Evolutionary conservation across 192 early-diverging fungal species (phyloP).

Genomic region (Mortierella antarctica): DNA sequence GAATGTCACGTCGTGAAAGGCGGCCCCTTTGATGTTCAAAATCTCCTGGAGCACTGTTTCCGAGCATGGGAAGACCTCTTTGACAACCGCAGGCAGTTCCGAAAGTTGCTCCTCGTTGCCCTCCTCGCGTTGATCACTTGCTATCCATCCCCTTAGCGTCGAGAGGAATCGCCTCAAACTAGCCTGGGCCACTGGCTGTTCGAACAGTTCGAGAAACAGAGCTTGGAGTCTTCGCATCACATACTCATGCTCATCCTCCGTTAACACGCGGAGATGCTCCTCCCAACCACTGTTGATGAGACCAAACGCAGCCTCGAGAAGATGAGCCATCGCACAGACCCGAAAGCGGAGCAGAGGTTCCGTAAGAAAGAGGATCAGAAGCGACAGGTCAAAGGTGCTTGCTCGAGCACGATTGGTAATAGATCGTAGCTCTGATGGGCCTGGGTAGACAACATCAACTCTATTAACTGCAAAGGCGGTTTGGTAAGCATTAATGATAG

Average conservation of each 20-base stretch:
- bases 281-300: constrained; percentile 8
- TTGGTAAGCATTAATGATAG: not conserved
- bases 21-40: constrained; percentile 5
- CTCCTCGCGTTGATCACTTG: not conserved
- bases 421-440: constrained; percentile 7
- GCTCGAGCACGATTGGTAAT: constrained; percentile 1
- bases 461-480: constrained; percentile 7
- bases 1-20: not conserved
- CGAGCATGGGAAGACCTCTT: constrained; percentile 14
- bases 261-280: constrained; percentile 18
- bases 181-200: not conserved
- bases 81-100: constrained; percentile 7
- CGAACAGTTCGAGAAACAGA: constrained; percentile 22
- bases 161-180: constrained; percentile 11
- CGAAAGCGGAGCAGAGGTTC: constrained; percentile 26
- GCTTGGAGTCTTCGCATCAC: constrained; percentile 19
- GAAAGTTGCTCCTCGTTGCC: not conserved
- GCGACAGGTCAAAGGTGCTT: not conserved
- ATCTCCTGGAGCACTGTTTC: constrained; percentile 11
- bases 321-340: constrained; percentile 22
- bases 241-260: constrained; percentile 5
- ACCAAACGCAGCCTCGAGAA: constrained; percentile 25
- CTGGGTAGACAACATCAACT: constrained; percentile 14
- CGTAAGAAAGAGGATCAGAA: constrained; percentile 7
- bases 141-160: not conserved